Base-by-base conservation (phyloP, 148 eudicot species). In the Linanthus parryae region DNA sequence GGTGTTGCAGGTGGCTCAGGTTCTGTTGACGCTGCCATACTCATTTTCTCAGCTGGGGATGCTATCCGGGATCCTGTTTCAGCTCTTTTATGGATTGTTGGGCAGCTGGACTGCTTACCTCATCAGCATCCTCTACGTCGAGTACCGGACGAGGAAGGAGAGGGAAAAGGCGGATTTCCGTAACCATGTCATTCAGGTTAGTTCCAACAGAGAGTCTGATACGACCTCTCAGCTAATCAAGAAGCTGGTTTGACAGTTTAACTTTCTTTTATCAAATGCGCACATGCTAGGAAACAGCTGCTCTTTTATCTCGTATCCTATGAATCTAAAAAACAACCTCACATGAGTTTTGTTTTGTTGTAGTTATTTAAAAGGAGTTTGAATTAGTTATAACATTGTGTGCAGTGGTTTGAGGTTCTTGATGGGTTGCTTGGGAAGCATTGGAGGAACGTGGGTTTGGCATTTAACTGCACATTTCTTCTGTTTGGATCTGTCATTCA, bases 21-120 rank as follows among this genome's bases (percentile, higher is more conserved):
- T 91, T 58, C 61, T 91, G 58, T 58, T 91, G 56, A 91, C 98
- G 39, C 61, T 91, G 50, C 98, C 98, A 48, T 91, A 87, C 82
- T 91, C 98, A 28, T 91, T 91, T 62, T 91, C 98, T 10, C 98
- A 91, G 48, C 79, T 91, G 31, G 98, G 98, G 37, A 79, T 91
- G 81, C 17, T 73, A 5, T 91, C 98, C 13, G 98, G 98, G 10
- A 58, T 91, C 0, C n/a, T 65, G 0, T 87, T 91, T 48, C 98
- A 91, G 65, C 61, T 91, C 16, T 83, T 91, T 42, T 91, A 91
- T 43, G 98, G 98, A 0, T 43, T 91, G 21, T 19, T 91, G 65
- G 98, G 98, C 6, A 86, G 95, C 54, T 91, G 95, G 95, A 91
- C 98, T 36, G 98, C 98, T 8, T 91, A 91, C 55, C 71, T 91